Conservation (phyloP, 768 basidiomycete genomes). For the Pulveroboletus sp. region DNA sequence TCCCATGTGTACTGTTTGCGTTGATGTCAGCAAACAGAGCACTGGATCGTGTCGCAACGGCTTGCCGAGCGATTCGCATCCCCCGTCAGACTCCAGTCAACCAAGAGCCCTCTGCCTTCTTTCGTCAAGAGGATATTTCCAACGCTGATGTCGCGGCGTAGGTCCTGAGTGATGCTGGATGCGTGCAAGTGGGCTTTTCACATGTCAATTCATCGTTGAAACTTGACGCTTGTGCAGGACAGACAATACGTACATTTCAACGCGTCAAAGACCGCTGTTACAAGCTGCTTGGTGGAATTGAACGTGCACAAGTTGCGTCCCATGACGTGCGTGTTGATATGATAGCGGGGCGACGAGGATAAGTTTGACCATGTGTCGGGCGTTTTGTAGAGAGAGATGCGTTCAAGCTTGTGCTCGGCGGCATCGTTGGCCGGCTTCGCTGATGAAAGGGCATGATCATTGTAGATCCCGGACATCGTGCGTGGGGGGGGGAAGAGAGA, state of each 20-base stretch:
- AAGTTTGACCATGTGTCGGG: too few relatives aligned
- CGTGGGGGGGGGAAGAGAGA: too few relatives aligned
- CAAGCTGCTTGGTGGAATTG: neutral
- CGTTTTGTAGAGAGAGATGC: too few relatives aligned
- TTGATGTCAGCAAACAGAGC: neutral
- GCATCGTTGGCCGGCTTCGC: too few relatives aligned
- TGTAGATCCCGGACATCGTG: too few relatives aligned
- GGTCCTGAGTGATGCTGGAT: conserved; percentile 6
- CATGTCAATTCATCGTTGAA: neutral
- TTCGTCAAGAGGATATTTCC: conserved; percentile 23
- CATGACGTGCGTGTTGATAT: too few relatives aligned
- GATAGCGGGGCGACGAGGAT: too few relatives aligned
- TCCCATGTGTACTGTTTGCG: conserved; percentile 5
- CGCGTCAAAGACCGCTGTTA: neutral
- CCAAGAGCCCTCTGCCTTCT: conserved; percentile 16
- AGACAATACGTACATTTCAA: neutral
- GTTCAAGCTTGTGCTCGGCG: too few relatives aligned
- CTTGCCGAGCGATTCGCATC: neutral
- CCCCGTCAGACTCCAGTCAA: conserved; percentile 26
- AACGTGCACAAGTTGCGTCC: neutral
- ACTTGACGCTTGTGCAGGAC: too few relatives aligned
- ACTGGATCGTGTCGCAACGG: too few relatives aligned
- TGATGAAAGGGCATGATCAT: too few relatives aligned
- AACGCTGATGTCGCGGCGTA: conserved; percentile 30
- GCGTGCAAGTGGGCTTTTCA: conserved; percentile 23